phyloP scores from a whole-genome alignment of 2,329 filamentous ascomycete genomes.

The Aspergillus proliferans region DNA sequence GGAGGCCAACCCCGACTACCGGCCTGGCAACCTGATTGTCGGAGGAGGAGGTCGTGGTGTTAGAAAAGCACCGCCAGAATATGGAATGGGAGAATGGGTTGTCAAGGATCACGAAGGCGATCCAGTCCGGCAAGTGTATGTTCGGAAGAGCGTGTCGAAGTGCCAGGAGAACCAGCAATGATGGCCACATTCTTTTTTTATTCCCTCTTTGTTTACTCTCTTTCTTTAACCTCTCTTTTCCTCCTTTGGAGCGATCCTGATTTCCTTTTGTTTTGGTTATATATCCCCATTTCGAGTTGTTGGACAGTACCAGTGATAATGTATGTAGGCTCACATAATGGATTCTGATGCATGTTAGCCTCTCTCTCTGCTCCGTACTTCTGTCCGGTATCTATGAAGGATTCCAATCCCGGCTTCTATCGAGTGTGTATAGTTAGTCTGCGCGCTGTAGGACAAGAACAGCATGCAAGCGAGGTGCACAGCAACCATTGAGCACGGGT shows the following conservation, averaged over 20 bases:
- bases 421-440: too few relatives aligned
- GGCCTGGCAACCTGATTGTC: conserved; percentile 73
- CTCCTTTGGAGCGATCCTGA: background rate
- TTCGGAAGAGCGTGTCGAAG: conserved; percentile 37
- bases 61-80: conserved; percentile 52
- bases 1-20: conserved; percentile 56
- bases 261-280: background rate
- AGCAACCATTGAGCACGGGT: too few relatives aligned
- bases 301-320: background rate
- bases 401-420: background rate
- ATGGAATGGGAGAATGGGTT: conserved; percentile 68
- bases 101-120: conserved; percentile 60
- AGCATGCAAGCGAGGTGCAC: too few relatives aligned
- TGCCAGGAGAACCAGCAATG: conserved; percentile 20
- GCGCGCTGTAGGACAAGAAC: too few relatives aligned
- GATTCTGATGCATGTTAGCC: background rate
- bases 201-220: background rate
- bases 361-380: background rate
- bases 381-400: background rate
- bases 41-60: conserved; percentile 70
- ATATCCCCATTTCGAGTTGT: background rate
- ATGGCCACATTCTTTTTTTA: background rate
- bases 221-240: background rate
- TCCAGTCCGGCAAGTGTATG: conserved; percentile 62
- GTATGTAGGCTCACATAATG: background rate